Evolutionary conservation across 2,329 filamentous ascomycete genomes (phyloP), one percentile per base, ranked within the genome.

Genomic region (Huntiella decipiens): DNA sequence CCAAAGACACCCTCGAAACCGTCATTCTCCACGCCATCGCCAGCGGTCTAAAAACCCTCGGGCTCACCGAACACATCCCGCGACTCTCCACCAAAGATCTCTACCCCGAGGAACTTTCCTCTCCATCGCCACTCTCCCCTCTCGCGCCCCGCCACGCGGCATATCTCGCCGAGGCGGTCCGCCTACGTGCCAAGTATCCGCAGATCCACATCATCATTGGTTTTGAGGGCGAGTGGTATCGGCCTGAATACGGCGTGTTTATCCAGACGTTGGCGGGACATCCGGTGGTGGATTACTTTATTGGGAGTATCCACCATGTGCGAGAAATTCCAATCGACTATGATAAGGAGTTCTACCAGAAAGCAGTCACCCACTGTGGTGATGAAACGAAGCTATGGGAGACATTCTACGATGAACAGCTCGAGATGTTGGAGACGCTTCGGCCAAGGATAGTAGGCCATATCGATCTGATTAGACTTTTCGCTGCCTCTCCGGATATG

Each of bases 31-130:
- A 77, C 10, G 88, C 88, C 52, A 84, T 96, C 53, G 62, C 69
- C 41, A 70, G 80, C 51, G 79, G 81, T 38, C 91, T 92, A 71
- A 74, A 77, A 51, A 81, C 81, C 15, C 86, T 95, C 57, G 85
- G 81, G 16, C 63, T 98, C 49, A 94, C 87, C 1, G 91, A 98
- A 63, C 91, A 98, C 62, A 96, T 98, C 76, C 86, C 88, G 5
- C 80, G 88, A 32, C 74, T 76, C 40, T 65, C 75, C 43, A 61
- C 69, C 33, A 66, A 71, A 48, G 88, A 98, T 62, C 71, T 93
- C 45, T 98, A 98, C 59, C 91, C 91, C 0, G 88, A 93, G 66
- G 91, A 98, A 67, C 39, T 17, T 37, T 39, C 8, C 12, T 5
- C 3, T 15, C 28, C 28, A 28, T 16, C 22, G 5, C 31, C 11